These are phyloP conservation scores for Neopestalotiopsis rosae DNA, from an alignment of 2,329 filamentous ascomycete species.

Conservation along the genomic window DNA sequence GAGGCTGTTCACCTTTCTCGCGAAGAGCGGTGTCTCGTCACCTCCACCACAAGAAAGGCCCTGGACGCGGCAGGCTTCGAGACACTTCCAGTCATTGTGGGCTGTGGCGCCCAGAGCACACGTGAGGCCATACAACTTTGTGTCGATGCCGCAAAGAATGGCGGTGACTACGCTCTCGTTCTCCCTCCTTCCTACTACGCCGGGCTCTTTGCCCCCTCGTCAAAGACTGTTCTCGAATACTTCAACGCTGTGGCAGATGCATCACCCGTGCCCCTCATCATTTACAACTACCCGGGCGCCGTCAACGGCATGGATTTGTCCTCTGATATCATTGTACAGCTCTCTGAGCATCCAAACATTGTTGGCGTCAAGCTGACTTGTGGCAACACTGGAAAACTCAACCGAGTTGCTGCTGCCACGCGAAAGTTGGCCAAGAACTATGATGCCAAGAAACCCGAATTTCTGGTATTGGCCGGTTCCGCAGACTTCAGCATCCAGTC, in stretches of 20 bases:
- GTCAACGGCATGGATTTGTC: constrained; percentile 68
- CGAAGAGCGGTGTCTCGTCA: constrained; percentile 72
- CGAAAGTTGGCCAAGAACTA: constrained; percentile 45
- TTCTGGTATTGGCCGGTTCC: constrained; percentile 74
- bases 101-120: constrained; percentile 75
- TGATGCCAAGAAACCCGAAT: constrained; percentile 48
- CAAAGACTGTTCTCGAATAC: constrained; percentile 66
- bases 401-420: constrained; percentile 64
- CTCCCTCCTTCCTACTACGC: constrained; percentile 81
- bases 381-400: constrained; percentile 74
- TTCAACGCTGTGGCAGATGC: constrained; percentile 69
- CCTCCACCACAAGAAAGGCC: constrained; percentile 70
- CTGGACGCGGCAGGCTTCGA: constrained; percentile 70
- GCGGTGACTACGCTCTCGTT: constrained; percentile 77
- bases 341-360: constrained; percentile 68
- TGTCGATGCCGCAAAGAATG: constrained; percentile 69
- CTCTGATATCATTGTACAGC: constrained; percentile 64
- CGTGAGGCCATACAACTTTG: constrained; percentile 75
- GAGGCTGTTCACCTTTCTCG: constrained; percentile 81
- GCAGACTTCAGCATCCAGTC: constrained; percentile 76
- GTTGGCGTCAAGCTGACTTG: constrained; percentile 73
- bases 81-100: constrained; percentile 75
- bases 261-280: constrained; percentile 69
- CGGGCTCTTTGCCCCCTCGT: constrained; percentile 64
- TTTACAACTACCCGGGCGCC: constrained; percentile 74